These are phyloP conservation scores for Neurospora sp. DNA, from an alignment of 2,329 filamentous ascomycete genomes.

Conservation along the genomic window DNA sequence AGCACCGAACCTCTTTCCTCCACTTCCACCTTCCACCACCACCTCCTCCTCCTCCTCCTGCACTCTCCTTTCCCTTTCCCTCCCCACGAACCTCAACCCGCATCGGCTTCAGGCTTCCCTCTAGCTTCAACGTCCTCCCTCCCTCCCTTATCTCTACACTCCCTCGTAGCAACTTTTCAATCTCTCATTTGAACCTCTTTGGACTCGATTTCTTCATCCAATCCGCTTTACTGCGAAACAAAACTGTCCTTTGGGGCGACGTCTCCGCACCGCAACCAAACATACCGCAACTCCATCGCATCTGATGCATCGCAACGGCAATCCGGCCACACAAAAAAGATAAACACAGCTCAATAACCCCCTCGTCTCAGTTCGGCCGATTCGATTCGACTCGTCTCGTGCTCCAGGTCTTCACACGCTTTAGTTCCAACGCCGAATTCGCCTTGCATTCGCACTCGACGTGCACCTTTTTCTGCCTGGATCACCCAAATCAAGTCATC, in stretches of 20 bases:
- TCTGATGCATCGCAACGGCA: background rate
- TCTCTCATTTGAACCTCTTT: slow-evolving; percentile 19
- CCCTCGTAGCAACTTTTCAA: slow-evolving; percentile 17
- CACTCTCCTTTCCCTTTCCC: slow-evolving; percentile 15
- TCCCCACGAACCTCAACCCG: slow-evolving; percentile 7
- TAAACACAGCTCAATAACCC: background rate
- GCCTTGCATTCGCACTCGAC: slow-evolving; percentile 35
- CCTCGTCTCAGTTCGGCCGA: background rate
- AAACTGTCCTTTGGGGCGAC: slow-evolving; percentile 14
- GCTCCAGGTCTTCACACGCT: background rate
- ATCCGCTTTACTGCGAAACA: slow-evolving; percentile 5
- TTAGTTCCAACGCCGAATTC: slow-evolving; percentile 9
- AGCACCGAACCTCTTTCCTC: background rate
- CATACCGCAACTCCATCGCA: background rate
- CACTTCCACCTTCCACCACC: slow-evolving; percentile 14
- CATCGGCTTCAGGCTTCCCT: slow-evolving; percentile 11
- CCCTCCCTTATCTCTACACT: slow-evolving; percentile 12
- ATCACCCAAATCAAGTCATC: background rate
- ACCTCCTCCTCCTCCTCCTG: slow-evolving; percentile 14
- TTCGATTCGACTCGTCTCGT: background rate
- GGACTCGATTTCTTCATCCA: slow-evolving; percentile 12
- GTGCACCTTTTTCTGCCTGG: slow-evolving; percentile 25
- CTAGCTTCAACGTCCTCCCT: slow-evolving; percentile 8
- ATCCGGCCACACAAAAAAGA: background rate
- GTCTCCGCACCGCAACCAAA: slow-evolving; percentile 9